These are phyloP conservation scores for Beauveria australis DNA, from an alignment of 2,329 filamentous ascomycete genomes.

Conservation along the genomic window DNA sequence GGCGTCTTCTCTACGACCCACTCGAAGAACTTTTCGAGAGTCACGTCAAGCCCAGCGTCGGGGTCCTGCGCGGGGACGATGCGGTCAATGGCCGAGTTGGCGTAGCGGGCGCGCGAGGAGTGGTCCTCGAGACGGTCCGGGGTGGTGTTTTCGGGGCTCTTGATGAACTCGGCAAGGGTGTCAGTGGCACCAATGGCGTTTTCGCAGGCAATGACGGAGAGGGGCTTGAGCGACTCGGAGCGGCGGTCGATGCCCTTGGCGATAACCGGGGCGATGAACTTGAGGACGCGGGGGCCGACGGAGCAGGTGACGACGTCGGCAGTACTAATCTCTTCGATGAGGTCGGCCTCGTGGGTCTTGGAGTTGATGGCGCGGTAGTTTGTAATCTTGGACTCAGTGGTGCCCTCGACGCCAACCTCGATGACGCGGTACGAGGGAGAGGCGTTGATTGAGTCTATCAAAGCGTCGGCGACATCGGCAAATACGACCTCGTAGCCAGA, in stretches of 20 bases:
- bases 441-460: slow-evolving; percentile 73
- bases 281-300: slow-evolving; percentile 90
- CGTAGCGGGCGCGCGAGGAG: slow-evolving; percentile 71
- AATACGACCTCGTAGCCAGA: slow-evolving; percentile 96
- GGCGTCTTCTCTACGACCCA: slow-evolving; percentile 92
- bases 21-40: slow-evolving; percentile 97
- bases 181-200: slow-evolving; percentile 95
- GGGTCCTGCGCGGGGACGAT: slow-evolving; percentile 89
- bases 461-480: slow-evolving; percentile 78
- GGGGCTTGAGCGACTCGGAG: slow-evolving; percentile 47
- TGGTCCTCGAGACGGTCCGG: slow-evolving; percentile 59
- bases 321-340: slow-evolving; percentile 76
- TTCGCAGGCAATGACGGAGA: slow-evolving; percentile 95
- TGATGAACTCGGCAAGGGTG: slow-evolving; percentile 75
- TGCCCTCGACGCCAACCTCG: slow-evolving; percentile 80
- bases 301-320: slow-evolving; percentile 94
- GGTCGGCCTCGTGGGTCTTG: slow-evolving; percentile 70
- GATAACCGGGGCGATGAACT: slow-evolving; percentile 92
- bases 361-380: slow-evolving; percentile 98
- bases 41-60: slow-evolving; percentile 77
- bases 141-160: slow-evolving; percentile 62
- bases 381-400: slow-evolving; percentile 72
- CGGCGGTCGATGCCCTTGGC: slow-evolving; percentile 86
- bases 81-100: slow-evolving; percentile 96
- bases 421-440: slow-evolving; percentile 80